A percentile compares a stretch with the other conserved stretches of the same genome.
phyloP scores from a whole-genome alignment of 139 green algal genomes.

The Chlorella ohadii region DNA sequence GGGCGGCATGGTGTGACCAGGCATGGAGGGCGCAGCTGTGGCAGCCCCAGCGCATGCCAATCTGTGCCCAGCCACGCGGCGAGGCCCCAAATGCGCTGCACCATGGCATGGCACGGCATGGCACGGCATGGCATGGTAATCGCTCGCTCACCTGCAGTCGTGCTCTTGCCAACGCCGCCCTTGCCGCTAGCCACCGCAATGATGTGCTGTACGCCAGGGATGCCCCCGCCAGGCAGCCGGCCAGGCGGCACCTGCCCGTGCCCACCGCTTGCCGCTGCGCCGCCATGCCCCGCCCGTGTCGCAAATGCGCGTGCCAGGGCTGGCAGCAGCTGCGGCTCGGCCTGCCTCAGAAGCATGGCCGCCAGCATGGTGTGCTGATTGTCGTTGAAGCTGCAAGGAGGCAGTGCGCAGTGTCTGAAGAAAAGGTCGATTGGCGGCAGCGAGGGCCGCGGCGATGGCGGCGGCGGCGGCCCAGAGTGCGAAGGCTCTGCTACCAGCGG shows the following conservation, averaged over 20 bases:
- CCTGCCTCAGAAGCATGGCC: background rate
- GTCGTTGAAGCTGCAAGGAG: background rate
- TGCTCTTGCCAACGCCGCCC: conserved; percentile 95
- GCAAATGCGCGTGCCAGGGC: background rate
- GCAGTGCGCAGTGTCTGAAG: background rate
- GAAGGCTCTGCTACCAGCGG: no score
- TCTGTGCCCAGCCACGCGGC: no score
- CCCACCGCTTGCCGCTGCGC: background rate
- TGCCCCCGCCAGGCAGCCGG: background rate
- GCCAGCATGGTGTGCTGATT: background rate
- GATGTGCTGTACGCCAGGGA: conserved; percentile 78
- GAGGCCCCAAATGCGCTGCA: no score
- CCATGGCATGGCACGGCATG: no score
- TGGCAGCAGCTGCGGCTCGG: background rate
- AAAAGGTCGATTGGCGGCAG: no score
- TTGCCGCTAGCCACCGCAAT: conserved; percentile 92
- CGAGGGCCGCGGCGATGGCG: background rate
- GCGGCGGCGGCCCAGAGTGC: no score
- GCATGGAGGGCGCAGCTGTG: no score
- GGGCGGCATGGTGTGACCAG: background rate
- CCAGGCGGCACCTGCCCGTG: background rate
- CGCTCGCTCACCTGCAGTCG: conserved; percentile 81
- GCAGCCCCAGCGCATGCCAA: no score
- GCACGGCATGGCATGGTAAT: no score
- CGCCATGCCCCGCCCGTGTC: background rate